Base-by-base conservation (phyloP, 1,139 yeast species). In the Yamadazyma diospyri region DNA sequence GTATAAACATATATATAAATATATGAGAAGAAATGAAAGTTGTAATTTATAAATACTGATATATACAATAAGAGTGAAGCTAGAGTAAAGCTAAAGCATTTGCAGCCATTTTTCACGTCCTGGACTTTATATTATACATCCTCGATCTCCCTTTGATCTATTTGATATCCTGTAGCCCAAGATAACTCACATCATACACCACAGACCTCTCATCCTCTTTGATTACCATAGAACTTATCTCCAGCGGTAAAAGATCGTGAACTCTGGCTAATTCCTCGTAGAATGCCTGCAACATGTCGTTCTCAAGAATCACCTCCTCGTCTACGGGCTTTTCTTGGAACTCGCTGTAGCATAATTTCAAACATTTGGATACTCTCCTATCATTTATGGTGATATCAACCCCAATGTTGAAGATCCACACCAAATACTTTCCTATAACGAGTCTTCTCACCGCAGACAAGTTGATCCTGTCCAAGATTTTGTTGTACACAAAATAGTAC, bases 391-490 rank as follows among this genome's bases (percentile, higher is more conserved):
- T 23, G 41, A 61, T 28, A 53, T 55, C 48, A 25, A 41, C 59
- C 1, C 79, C 81, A 4, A 71, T 58, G 43, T 71, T 77, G 48
- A 80, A 69, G 1, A 80, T 68, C 87, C 88, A 82, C 1, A 78
- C 31, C 19, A 46, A 61, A 55, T 88, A 76, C 45, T 73, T 74
- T 40, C 69, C 69, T 78, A 88, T 76, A 50, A 81, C 85, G 30
- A 72, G 59, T 37, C 67, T 64, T 25, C 79, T 51, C 1, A 59
- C 50, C 0, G 78, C 80, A 34, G 62, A 52, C 1, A 72, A 62
- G 45, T 72, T 72, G 35, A 73, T 61, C 34, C 62, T 63, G 38
- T 72, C 77, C 15, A 70, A 37, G 2, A 74, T 50, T 2, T 61
- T 43, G 39, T 63, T 65, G 45, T 68, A 67, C 0, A 64, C 53